A percentile compares a stretch with the other conserved stretches of the same genome.
Evolutionary conservation across 1,284 basidiomycete species (phyloP).

Genomic region (Schizopora paradoxa): DNA sequence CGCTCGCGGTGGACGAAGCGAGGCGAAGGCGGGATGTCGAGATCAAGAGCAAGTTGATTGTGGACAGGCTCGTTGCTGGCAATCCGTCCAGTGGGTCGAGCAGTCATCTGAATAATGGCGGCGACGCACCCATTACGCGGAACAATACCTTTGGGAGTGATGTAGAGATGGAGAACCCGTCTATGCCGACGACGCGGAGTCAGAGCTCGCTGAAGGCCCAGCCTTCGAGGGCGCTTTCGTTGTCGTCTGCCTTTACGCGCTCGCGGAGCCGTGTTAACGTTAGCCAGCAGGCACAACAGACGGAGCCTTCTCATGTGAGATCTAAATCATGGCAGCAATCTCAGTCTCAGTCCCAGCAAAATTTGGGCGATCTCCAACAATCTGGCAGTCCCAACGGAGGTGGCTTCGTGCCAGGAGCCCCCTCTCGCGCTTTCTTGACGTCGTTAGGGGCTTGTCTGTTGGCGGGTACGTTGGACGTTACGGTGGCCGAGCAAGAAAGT

Average conservation of each 20-base stretch:
- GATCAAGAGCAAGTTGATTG: constrained; percentile 63
- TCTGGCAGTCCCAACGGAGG: constrained; percentile 29
- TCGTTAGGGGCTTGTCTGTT: constrained; percentile 72
- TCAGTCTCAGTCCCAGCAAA: neutral
- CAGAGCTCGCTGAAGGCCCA: constrained; percentile 2
- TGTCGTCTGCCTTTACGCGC: constrained; percentile 13
- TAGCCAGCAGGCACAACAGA: neutral
- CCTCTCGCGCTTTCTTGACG: constrained; percentile 46
- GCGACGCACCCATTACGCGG: too few relatives aligned
- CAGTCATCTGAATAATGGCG: too few relatives aligned
- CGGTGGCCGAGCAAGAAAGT: constrained; percentile 27
- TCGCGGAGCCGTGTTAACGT: constrained; percentile 2
- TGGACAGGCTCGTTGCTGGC: constrained; percentile 52
- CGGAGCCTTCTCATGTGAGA: too few relatives aligned
- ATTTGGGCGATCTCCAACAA: constrained; percentile 16
- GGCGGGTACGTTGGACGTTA: constrained; percentile 78
- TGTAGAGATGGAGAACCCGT: constrained; percentile 10
- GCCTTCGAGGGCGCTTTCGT: constrained; percentile 11
- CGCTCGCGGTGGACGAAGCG: constrained; percentile 47
- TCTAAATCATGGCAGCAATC: too few relatives aligned
- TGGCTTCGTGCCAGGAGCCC: constrained; percentile 20
- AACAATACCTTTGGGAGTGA: constrained; percentile 1
- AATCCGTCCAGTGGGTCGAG: constrained; percentile 22
- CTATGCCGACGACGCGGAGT: neutral
- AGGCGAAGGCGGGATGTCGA: constrained; percentile 52